Evolutionary conservation across 306 rosid genomes (phyloP), one percentile per base, ranked within the genome.

Genomic region (Quercus glauca): DNA sequence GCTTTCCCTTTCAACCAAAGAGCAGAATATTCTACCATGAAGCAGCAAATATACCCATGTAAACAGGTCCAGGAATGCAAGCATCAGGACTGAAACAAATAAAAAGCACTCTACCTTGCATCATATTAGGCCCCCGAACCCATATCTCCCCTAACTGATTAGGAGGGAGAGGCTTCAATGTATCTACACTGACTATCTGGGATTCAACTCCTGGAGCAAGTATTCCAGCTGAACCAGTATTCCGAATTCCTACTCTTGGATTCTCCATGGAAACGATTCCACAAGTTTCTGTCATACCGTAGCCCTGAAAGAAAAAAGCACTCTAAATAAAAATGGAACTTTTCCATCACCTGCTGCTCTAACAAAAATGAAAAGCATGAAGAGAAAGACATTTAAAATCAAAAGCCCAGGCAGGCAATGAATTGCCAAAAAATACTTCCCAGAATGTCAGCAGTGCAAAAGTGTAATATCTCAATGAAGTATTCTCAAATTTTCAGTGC

Each of bases 271-370:
- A 80, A 73, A 84, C 81, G 80, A 91, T 51, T 49, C 94, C 98
- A 85, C 91, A 89, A 41, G 98, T 92, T 86, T 95, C 99, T 10
- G 99, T 95, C 99, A 95, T 91, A 77, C 99, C 99, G 82, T 91
- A 92, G 8, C 99, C 99, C 91, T 88, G 84, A 78, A 73, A 75
- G 18, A 71, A 70, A 73, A 79, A 81, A 41, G 26, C 18, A 6
- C n/a, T 45, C 45, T n/a, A 21, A 56, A 31, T 51, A 49, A 72
- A 25, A 3, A 23, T 28, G n/a, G 4, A 78, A 41, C 51, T 51
- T 59, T 59, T 61, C 58, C 23, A 10, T 17, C 45, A 25, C 65
- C 43, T 26, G 21, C 55, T 69, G 23, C 43, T 15, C 37, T 21
- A 60, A 14, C 68, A 60, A 12, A 60, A 25, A 31, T 31, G 17